A percentile compares a stretch with the other conserved stretches of the same genome.
These are phyloP conservation scores for Fusarium subtropicale DNA, from an alignment of 2,329 filamentous ascomycete species.

Conservation along the genomic window DNA sequence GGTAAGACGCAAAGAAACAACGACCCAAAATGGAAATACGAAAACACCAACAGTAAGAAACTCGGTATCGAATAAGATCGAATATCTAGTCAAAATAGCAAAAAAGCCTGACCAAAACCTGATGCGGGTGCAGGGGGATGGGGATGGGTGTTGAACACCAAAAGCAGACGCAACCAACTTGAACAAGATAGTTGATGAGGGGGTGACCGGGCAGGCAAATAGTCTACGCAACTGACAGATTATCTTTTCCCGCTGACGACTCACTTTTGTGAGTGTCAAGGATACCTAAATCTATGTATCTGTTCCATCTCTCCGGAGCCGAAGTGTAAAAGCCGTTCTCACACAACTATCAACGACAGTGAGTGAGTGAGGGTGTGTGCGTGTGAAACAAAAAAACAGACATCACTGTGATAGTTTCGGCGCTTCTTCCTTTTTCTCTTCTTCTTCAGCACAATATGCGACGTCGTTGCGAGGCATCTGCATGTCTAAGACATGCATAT, in stretches of 20 bases:
- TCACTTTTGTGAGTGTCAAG: constrained; percentile 15
- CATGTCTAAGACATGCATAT: constrained; percentile 52
- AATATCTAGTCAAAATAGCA: constrained; percentile 19
- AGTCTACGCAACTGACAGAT: constrained; percentile 30
- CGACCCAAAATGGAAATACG: constrained; percentile 18
- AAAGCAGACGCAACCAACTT: no score
- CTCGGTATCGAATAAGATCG: constrained; percentile 22
- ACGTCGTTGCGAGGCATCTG: constrained; percentile 44
- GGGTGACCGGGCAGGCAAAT: constrained; percentile 15
- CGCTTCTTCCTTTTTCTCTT: constrained; percentile 16
- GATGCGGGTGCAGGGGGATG: constrained; percentile 42
- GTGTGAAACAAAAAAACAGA: neutral
- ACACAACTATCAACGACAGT: neutral
- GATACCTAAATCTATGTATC: constrained; percentile 11
- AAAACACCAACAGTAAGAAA: constrained; percentile 1
- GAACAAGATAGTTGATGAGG: constrained; percentile 10
- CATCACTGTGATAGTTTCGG: constrained; percentile 16
- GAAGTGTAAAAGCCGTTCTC: constrained; percentile 13
- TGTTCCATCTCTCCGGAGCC: constrained; percentile 9
- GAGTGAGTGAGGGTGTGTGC: neutral
- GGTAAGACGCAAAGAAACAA: constrained; percentile 29
- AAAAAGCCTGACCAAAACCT: constrained; percentile 42
- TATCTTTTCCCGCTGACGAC: constrained; percentile 27
- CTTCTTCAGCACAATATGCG: constrained; percentile 39
- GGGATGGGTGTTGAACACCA: constrained; percentile 13